Evolutionary conservation across 768 basidiomycete genomes (phyloP), one percentile per base, ranked within the genome.

Genomic region (Boletus reticulatus): DNA sequence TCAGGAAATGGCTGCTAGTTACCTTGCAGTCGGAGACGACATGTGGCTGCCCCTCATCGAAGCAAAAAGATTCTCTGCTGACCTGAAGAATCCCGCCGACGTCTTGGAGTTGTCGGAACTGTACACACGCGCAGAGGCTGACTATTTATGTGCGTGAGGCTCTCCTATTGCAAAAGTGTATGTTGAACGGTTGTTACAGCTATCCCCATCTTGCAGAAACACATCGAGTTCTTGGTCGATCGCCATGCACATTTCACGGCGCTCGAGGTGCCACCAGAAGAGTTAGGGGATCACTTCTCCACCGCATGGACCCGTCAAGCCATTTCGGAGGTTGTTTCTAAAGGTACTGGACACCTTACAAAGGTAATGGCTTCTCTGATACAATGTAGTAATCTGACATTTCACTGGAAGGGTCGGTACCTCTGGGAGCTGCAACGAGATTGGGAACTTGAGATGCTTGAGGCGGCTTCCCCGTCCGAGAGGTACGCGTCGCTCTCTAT

Each of bases 21-120:
- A 81, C 61, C 75, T 85, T 59, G 82, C 88, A 8, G 84, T 80
- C 11, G 80, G 81, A 32, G 84, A 88, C 54, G 82, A 88, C 36
- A 79, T 89, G 20, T 94, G 91, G 91, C 55, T 85, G n/a, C 83
- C 84, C 20, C 73, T 92, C 42, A 76, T 92, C 32, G 74, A 81
- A 12, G 72, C 76, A 19, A 88, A 84, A 67, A 68, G 78, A 46
- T 67, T 73, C n/a, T 62, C 74, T 1, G 75, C 78, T 3, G 75
- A 87, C 59, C 52, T 87, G 20, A 74, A 83, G n/a, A 80, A 80
- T 3, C 66, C 72, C 17, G 74, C 79, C 44, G 83, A 81, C 9
- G 73, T 82, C 20, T 62, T 80, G 43, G 83, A 84, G 43, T 64
- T 92, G 39, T 69, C 91, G 55, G 75, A 78, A 16, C 62, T 88